These are phyloP conservation scores for Alternaria sp. DNA, from an alignment of 2,329 filamentous ascomycete species.

Conservation along the genomic window DNA sequence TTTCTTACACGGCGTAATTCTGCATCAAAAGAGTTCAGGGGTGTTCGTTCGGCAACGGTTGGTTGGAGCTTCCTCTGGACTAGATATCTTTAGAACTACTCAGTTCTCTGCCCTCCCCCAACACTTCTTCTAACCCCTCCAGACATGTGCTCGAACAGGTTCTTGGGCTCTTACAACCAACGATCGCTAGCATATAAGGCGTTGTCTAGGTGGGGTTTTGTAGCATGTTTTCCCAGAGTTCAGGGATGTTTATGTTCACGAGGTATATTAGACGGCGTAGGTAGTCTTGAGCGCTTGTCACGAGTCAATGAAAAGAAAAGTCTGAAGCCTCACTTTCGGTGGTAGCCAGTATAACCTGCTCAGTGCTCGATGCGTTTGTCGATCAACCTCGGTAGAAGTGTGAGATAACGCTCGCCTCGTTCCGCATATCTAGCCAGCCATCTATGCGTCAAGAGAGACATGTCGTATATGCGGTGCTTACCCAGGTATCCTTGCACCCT, in stretches of 20 bases:
- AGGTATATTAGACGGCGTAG: conserved; percentile 19
- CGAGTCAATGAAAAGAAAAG: conserved; percentile 21
- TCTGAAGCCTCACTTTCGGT: conserved; percentile 16
- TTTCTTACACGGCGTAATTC: conserved; percentile 40
- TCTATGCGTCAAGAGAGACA: background rate
- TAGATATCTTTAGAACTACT: conserved; percentile 39
- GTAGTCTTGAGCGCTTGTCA: conserved; percentile 14
- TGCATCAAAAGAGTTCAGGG: conserved; percentile 39
- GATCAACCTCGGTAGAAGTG: background rate
- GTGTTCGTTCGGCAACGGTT: conserved; percentile 26
- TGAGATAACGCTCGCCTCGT: background rate
- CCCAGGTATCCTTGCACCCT: conserved; percentile 2
- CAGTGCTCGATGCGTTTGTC: background rate
- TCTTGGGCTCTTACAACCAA: conserved; percentile 16
- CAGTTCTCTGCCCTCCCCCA: conserved; percentile 25
- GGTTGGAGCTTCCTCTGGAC: conserved; percentile 28
- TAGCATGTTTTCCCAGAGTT: conserved; percentile 20
- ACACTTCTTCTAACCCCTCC: conserved; percentile 16
- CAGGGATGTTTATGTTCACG: conserved; percentile 14
- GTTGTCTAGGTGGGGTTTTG: conserved; percentile 30
- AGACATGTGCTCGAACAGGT: conserved; percentile 13
- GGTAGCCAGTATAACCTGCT: conserved; percentile 1
- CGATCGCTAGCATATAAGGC: conserved; percentile 31
- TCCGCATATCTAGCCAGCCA: background rate
- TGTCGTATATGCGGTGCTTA: background rate